Evolutionary conservation across 2,329 filamentous ascomycete species (phyloP).

Genomic region (Neonectria coccinea): DNA sequence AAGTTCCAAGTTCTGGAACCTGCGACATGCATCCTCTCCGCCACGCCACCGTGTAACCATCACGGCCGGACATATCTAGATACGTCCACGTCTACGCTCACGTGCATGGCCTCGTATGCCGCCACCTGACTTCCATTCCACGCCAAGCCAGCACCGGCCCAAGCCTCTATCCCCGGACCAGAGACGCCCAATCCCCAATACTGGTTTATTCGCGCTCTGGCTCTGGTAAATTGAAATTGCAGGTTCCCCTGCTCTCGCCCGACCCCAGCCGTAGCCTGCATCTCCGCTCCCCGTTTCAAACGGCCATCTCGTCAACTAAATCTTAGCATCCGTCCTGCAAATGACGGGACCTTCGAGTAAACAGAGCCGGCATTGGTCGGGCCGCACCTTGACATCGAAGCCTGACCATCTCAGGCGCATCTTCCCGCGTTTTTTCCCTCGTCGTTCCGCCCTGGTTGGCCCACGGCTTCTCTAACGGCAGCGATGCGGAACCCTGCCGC

Average conservation of each 20-base stretch:
- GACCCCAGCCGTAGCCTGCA: conserved; percentile 1
- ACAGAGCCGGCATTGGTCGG: too few relatives aligned
- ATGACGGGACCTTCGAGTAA: background rate
- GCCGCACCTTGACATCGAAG: conserved; percentile 6
- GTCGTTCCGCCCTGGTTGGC: conserved; percentile 3
- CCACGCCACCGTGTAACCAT: conserved; percentile 22
- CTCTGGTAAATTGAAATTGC: conserved; percentile 17
- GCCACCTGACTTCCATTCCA: background rate
- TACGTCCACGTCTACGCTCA: conserved; percentile 1
- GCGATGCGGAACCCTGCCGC: conserved; percentile 13
- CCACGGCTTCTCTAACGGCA: conserved; percentile 10
- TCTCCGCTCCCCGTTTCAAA: conserved; percentile 21
- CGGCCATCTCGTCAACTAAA: background rate
- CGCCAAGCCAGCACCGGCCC: background rate
- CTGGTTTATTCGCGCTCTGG: background rate
- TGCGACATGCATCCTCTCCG: conserved; percentile 13
- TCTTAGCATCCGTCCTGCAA: background rate
- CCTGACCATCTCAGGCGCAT: conserved; percentile 4
- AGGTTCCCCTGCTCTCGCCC: conserved; percentile 3
- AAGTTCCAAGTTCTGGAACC: conserved; percentile 3
- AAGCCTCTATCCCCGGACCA: background rate
- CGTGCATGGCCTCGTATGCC: background rate
- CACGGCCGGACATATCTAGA: conserved; percentile 5
- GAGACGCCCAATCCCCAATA: background rate
- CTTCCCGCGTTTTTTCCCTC: conserved; percentile 2